Evolutionary conservation across 1,139 yeast genomes (phyloP).

Genomic region (Meyerozyma sp.): DNA sequence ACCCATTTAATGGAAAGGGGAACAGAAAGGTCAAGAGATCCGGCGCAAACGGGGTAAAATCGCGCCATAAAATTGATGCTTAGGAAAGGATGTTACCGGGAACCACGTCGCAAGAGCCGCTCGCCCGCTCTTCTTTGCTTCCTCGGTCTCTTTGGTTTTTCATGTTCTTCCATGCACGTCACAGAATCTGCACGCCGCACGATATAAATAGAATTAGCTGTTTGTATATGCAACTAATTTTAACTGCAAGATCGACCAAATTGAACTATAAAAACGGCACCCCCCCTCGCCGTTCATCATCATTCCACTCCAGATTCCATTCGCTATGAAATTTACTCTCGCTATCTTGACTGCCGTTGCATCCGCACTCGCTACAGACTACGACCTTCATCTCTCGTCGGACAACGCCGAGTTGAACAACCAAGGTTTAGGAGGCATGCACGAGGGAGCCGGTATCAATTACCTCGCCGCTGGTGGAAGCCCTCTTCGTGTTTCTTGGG

Average conservation of each 20-base stretch:
- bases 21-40: too few species aligned
- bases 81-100: too few species aligned
- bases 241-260: not conserved
- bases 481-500: conserved; percentile 8
- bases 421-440: conserved; percentile 27
- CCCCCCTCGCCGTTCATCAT: not conserved
- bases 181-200: not conserved
- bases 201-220: not conserved
- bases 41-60: too few species aligned
- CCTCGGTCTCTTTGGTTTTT: too few species aligned
- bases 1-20: too few species aligned
- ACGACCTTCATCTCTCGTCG: conserved; percentile 12
- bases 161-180: not conserved
- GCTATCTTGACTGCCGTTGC: conserved; percentile 8
- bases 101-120: too few species aligned
- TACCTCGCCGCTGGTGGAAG: conserved; percentile 32
- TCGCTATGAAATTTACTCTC: conserved; percentile 1
- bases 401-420: conserved; percentile 17
- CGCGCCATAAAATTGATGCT: too few species aligned
- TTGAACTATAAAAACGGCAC: not conserved
- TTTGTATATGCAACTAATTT: not conserved
- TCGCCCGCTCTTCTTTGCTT: too few species aligned
- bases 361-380: conserved; percentile 5
- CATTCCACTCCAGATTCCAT: not conserved
- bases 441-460: conserved; percentile 56